Conservation (phyloP, 441 rosid species). For the Erodium texanum region DNA sequence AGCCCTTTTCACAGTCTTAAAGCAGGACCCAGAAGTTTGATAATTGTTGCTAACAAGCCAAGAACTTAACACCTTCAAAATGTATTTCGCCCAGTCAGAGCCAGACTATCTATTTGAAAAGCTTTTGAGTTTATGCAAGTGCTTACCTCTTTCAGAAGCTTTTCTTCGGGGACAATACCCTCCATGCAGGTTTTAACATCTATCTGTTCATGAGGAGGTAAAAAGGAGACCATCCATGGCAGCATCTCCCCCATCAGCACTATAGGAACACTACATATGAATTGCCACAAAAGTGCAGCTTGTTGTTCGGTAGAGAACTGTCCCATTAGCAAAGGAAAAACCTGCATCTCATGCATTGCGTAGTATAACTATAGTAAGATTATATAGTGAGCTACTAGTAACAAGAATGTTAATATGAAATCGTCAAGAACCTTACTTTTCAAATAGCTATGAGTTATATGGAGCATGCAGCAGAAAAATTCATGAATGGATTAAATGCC, state of each 20-base stretch:
- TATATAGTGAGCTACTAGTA: neutral
- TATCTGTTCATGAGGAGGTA: conserved; percentile 31
- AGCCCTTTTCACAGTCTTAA: conserved; percentile 21
- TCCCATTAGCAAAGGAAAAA: conserved; percentile 50
- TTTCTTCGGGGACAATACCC: conserved; percentile 39
- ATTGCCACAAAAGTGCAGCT: conserved; percentile 55
- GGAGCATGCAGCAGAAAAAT: neutral
- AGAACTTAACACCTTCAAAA: conserved; percentile 50
- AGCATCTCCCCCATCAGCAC: conserved; percentile 45
- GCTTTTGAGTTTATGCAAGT: conserved; percentile 14
- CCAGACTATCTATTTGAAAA: conserved; percentile 12
- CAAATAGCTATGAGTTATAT: neutral
- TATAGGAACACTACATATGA: conserved; percentile 53
- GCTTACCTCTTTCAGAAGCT: conserved; percentile 46
- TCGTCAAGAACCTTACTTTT: neutral
- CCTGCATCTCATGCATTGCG: conserved; percentile 33
- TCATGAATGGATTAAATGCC: too few relatives aligned
- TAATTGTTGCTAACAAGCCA: conserved; percentile 37
- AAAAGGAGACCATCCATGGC: conserved; percentile 59
- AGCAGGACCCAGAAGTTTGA: conserved; percentile 16
- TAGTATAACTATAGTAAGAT: conserved; percentile 8
- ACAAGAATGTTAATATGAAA: neutral
- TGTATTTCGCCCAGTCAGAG: conserved; percentile 21
- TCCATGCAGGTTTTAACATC: conserved; percentile 31
- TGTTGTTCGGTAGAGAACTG: conserved; percentile 50